These are phyloP conservation scores for Leccinum aurantiacum DNA, from an alignment of 768 basidiomycete genomes.

Conservation along the genomic window DNA sequence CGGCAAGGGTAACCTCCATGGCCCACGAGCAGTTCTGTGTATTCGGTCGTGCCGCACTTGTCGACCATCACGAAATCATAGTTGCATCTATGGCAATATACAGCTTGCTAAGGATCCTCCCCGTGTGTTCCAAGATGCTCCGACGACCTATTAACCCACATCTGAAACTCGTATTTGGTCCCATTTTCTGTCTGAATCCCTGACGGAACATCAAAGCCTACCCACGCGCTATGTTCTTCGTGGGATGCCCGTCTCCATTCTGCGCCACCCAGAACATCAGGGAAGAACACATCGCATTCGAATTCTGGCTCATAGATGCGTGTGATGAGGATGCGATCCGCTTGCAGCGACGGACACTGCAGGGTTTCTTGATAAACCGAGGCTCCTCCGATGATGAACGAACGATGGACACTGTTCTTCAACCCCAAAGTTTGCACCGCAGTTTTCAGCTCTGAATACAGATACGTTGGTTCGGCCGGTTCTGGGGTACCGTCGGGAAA, in stretches of 20 bases:
- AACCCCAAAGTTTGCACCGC: constrained; percentile 17
- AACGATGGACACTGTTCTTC: constrained; percentile 44
- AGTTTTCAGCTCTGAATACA: constrained; percentile 20
- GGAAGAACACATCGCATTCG: constrained; percentile 86
- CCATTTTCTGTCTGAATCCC: constrained; percentile 83
- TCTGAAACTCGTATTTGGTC: constrained; percentile 87
- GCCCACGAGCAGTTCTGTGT: neutral
- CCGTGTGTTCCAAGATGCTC: constrained; percentile 8
- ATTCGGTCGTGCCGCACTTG: neutral
- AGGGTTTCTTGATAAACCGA: constrained; percentile 76
- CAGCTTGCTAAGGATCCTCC: constrained; percentile 1
- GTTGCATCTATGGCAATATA: constrained; percentile 5
- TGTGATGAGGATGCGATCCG: constrained; percentile 86
- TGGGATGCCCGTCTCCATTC: constrained; percentile 62
- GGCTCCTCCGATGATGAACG: constrained; percentile 93
- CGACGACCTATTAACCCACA: constrained; percentile 73
- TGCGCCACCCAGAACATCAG: constrained; percentile 55
- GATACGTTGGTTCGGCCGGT: constrained; percentile 30
- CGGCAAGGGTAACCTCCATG: constrained; percentile 56
- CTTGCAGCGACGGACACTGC: constrained; percentile 39
- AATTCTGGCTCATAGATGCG: constrained; percentile 75
- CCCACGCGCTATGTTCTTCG: constrained; percentile 70
- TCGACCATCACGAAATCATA: neutral
- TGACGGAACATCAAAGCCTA: constrained; percentile 71
- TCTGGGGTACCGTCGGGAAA: constrained; percentile 8